A percentile compares a stretch with the other conserved stretches of the same genome.
Evolutionary conservation across 2,329 filamentous ascomycete genomes (phyloP).

Genomic region (Helminthosporium solani): DNA sequence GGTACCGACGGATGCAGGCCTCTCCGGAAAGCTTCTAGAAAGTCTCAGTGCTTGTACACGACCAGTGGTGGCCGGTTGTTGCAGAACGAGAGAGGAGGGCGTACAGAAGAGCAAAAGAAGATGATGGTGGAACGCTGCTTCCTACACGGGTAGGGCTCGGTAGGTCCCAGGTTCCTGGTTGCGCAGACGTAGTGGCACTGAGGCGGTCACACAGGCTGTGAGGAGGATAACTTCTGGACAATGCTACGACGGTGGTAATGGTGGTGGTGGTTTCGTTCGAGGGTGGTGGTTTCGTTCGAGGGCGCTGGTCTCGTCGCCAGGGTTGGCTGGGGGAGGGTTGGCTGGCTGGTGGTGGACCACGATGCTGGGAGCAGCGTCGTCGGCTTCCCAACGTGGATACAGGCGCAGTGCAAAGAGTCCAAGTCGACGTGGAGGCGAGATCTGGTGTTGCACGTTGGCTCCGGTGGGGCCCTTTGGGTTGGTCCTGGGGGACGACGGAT

Average conservation of each 20-base stretch:
- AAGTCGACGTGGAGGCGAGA: conserved; percentile 26
- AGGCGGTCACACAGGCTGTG: conserved; percentile 41
- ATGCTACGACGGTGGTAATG: conserved; percentile 33
- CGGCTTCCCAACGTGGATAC: conserved; percentile 25
- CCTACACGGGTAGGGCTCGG: conserved; percentile 39
- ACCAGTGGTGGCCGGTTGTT: conserved; percentile 42
- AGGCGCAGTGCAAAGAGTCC: conserved; percentile 26
- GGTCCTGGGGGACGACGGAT: conserved; percentile 18
- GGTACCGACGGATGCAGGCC: conserved; percentile 47
- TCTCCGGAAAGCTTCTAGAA: conserved; percentile 47
- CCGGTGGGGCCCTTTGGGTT: conserved; percentile 21
- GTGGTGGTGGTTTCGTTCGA: conserved; percentile 31
- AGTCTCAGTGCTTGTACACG: conserved; percentile 42
- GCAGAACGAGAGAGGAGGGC: conserved; percentile 41
- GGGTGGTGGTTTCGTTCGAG: conserved; percentile 20
- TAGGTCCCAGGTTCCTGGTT: conserved; percentile 48
- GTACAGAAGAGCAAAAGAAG: conserved; percentile 43
- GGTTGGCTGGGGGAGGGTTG: no score
- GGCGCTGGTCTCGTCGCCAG: conserved; percentile 13
- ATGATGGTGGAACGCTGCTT: conserved; percentile 39
- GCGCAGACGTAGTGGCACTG: conserved; percentile 50
- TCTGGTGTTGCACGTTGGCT: conserved; percentile 38
- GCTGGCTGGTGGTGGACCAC: conserved; percentile 24
- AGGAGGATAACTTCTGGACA: conserved; percentile 36
- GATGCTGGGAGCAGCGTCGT: conserved; percentile 26